These are phyloP conservation scores for Metarhizium sp. DNA, from an alignment of 2,329 filamentous ascomycete species.

Conservation along the genomic window DNA sequence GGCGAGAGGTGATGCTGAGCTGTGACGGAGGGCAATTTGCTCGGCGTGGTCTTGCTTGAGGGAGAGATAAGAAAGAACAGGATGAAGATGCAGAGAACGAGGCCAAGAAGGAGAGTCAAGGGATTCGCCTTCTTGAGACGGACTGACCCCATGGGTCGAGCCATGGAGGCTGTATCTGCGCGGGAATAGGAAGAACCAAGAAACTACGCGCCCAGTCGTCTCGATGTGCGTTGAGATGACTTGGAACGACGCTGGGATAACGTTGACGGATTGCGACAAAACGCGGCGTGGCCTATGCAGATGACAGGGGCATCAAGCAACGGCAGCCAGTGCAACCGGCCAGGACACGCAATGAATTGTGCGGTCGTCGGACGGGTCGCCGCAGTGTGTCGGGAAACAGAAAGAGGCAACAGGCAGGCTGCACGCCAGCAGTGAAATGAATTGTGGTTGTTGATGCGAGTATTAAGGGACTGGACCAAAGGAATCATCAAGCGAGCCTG, in stretches of 20 bases:
- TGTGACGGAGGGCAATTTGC: slow-evolving; percentile 37
- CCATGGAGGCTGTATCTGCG: slow-evolving; percentile 31
- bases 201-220: neutral
- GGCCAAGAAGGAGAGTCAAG: slow-evolving; percentile 63
- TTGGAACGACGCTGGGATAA: neutral
- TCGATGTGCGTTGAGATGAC: neutral
- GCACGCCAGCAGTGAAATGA: neutral
- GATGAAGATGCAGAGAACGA: slow-evolving; percentile 62
- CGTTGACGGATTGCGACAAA: neutral
- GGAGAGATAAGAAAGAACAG: slow-evolving; percentile 52
- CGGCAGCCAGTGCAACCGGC: neutral
- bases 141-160: slow-evolving; percentile 50
- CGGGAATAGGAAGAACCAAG: neutral
- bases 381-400: neutral
- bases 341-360: neutral
- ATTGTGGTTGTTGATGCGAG: neutral
- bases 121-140: slow-evolving; percentile 76
- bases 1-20: slow-evolving; percentile 34
- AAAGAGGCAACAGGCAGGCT: neutral
- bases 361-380: neutral
- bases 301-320: neutral
- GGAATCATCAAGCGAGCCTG: neutral
- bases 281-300: neutral
- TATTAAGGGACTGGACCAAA: too few species aligned
- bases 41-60: slow-evolving; percentile 35